phyloP scores from a whole-genome alignment of 1,139 yeast genomes.

The Yamadazyma songkhlaensis region DNA sequence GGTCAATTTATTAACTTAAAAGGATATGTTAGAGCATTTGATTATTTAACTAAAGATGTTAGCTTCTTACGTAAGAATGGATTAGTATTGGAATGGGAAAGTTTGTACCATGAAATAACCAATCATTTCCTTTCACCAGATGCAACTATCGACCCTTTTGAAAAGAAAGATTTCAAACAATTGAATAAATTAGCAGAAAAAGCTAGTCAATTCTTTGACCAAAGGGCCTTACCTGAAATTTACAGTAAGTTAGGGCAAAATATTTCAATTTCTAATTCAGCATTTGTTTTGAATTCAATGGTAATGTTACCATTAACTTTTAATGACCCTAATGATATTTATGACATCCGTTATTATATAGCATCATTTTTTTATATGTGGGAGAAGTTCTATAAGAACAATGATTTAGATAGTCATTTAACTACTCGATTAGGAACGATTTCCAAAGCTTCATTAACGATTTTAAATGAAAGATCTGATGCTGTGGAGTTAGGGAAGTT shows the following conservation, averaged over 20 bases:
- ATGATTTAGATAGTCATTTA: constrained; percentile 64
- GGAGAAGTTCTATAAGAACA: constrained; percentile 57
- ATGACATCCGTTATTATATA: constrained; percentile 53
- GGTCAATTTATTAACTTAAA: constrained; percentile 68
- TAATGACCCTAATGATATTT: constrained; percentile 20
- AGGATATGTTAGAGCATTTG: constrained; percentile 65
- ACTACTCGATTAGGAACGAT: constrained; percentile 66
- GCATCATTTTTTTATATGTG: constrained; percentile 75
- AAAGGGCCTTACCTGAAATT: constrained; percentile 34
- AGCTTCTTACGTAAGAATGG: constrained; percentile 38
- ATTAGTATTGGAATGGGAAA: constrained; percentile 51
- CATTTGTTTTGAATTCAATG: constrained; percentile 56
- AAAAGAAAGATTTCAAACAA: constrained; percentile 42
- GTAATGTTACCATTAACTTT: constrained; percentile 48
- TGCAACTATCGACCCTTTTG: constrained; percentile 28
- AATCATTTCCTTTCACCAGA: constrained; percentile 34
- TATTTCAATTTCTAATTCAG: constrained; percentile 58
- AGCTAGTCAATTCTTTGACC: constrained; percentile 45
- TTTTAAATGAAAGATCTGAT: constrained; percentile 23
- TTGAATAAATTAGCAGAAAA: constrained; percentile 45
- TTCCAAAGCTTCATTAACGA: constrained; percentile 47
- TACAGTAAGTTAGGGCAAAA: constrained; percentile 40
- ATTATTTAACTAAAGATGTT: constrained; percentile 52
- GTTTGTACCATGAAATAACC: constrained; percentile 38
- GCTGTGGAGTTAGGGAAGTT: constrained; percentile 25